These are phyloP conservation scores for Neostapfia colusana DNA, from an alignment of 176 grass and related monocot genomes.

Conservation along the genomic window DNA sequence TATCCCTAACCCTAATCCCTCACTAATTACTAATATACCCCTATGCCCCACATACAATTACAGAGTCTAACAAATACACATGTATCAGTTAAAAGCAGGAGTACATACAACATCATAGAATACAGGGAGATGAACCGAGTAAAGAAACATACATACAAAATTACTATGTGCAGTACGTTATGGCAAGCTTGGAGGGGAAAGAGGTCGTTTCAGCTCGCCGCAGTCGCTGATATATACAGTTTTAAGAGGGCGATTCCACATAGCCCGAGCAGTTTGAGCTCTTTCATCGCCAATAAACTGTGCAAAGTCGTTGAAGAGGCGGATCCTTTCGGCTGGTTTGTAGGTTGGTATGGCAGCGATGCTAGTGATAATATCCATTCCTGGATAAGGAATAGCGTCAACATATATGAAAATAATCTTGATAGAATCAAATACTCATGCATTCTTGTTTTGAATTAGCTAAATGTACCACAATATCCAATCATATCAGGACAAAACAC, in stretches of 20 bases:
- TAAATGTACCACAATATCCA: not conserved
- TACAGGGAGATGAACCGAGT: slow-evolving; percentile 1
- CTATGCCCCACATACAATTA: too few species aligned
- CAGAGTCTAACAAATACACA: too few species aligned
- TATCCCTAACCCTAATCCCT: too few species aligned
- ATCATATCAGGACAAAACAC: not conserved
- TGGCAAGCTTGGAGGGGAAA: slow-evolving; percentile 81
- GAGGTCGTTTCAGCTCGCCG: slow-evolving; percentile 77
- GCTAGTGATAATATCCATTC: slow-evolving; percentile 80
- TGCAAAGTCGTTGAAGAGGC: slow-evolving; percentile 76
- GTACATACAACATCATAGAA: slow-evolving; percentile 13
- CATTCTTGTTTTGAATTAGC: slow-evolving; percentile 1
- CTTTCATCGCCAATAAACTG: slow-evolving; percentile 84
- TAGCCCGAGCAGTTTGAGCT: slow-evolving; percentile 72
- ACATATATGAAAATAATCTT: not conserved
- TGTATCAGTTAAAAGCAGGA: not conserved
- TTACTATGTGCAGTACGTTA: slow-evolving; percentile 31
- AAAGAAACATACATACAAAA: slow-evolving; percentile 32
- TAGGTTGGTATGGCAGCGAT: slow-evolving; percentile 86
- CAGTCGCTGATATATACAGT: slow-evolving; percentile 88
- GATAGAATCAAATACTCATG: not conserved
- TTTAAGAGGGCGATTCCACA: slow-evolving; percentile 88
- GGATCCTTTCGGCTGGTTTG: slow-evolving; percentile 79
- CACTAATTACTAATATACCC: too few species aligned
- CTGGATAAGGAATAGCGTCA: slow-evolving; percentile 40